Evolutionary conservation across 495 filamentous ascomycete genomes (phyloP).

Genomic region (Pseudomonodictys pantanalensis): DNA sequence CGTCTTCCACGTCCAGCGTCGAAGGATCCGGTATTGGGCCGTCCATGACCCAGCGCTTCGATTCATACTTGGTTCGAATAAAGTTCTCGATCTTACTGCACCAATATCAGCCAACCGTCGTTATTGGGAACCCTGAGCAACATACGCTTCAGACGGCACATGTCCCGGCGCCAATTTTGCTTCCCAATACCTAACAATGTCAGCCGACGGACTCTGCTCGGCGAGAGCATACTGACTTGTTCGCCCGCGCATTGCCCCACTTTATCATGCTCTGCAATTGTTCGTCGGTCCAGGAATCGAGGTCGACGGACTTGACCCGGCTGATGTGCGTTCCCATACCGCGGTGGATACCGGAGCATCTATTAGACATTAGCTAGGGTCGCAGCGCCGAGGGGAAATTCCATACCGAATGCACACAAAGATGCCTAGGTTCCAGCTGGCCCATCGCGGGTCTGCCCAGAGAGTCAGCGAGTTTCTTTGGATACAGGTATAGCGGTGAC

Average conservation of each 20-base stretch:
- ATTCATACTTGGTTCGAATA: conserved; percentile 96
- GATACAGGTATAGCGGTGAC: neutral
- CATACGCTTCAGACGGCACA: conserved; percentile 87
- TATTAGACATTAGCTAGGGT: conserved; percentile 28
- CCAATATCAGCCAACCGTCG: conserved; percentile 10
- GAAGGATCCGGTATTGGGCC: conserved; percentile 88
- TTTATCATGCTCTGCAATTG: conserved; percentile 85
- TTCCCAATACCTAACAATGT: conserved; percentile 75
- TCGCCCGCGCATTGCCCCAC: conserved; percentile 94
- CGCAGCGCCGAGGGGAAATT: neutral
- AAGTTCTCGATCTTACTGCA: conserved; percentile 95
- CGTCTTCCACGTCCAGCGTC: conserved; percentile 80
- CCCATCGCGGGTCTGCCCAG: conserved; percentile 88
- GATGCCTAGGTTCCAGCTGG: conserved; percentile 68
- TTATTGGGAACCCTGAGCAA: neutral
- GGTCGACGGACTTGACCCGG: conserved; percentile 93
- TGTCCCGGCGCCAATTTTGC: conserved; percentile 87
- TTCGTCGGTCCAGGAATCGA: conserved; percentile 98
- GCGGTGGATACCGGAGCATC: conserved; percentile 94
- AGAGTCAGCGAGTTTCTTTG: conserved; percentile 1
- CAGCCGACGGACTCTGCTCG: neutral
- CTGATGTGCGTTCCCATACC: conserved; percentile 99
- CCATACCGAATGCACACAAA: conserved; percentile 86
- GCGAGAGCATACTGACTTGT: conserved; percentile 61
- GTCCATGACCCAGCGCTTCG: conserved; percentile 98